Conservation (phyloP, 164 flowering plant species). For the Vitis rotundifolia region DNA sequence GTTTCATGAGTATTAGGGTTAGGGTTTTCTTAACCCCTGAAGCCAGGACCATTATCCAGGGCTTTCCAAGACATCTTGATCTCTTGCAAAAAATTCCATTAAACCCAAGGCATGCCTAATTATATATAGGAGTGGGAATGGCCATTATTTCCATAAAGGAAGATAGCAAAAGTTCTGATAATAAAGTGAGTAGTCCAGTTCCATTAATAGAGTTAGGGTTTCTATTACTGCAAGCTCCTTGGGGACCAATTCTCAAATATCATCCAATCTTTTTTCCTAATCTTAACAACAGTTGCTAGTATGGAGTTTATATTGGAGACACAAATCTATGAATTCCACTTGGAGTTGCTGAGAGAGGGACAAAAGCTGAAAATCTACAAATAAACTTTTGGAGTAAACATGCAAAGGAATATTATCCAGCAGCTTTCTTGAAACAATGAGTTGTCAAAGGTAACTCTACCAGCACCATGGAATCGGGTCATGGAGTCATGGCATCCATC, state of each 20-base stretch:
- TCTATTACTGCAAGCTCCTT: conserved; percentile 10
- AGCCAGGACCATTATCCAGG: conserved; percentile 24
- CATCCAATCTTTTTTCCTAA: conserved; percentile 2
- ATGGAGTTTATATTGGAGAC: no score
- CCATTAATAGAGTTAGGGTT: conserved; percentile 18
- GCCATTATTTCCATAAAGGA: conserved; percentile 16
- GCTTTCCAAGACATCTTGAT: conserved; percentile 14
- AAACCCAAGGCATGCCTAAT: conserved; percentile 28
- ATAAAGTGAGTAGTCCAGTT: conserved; percentile 1
- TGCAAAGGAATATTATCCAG: not conserved
- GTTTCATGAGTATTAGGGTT: conserved; percentile 4
- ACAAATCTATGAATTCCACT: no score
- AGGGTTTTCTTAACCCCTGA: conserved; percentile 24
- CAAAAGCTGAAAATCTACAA: conserved; percentile 26
- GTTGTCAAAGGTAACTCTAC: conserved; percentile 2
- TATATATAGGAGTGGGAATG: conserved; percentile 9
- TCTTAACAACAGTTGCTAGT: not conserved
- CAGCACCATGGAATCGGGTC: conserved; percentile 15
- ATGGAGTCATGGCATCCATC: conserved; percentile 21
- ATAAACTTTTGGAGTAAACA: not conserved
- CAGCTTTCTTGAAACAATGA: conserved; percentile 7
- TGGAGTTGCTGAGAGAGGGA: conserved; percentile 8
- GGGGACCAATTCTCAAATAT: conserved; percentile 42
- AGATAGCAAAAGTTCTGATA: conserved; percentile 3
- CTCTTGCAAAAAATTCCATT: conserved; percentile 20